Conservation (phyloP, 1,284 basidiomycete species). For the Cryptococcus sp. region DNA sequence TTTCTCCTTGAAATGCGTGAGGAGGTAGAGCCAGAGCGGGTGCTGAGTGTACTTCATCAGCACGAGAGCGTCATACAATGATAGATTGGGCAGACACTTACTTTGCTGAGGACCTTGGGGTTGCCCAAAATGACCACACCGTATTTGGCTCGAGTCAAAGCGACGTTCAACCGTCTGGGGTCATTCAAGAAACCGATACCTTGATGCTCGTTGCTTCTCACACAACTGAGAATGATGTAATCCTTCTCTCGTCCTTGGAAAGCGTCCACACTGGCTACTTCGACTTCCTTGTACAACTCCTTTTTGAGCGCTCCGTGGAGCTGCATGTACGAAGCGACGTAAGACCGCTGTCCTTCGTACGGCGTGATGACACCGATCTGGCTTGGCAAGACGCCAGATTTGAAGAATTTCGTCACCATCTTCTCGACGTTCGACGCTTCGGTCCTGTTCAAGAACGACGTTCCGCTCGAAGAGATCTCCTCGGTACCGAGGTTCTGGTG, state of each 20-base stretch:
- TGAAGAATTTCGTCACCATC: conserved; percentile 99
- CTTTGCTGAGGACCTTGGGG: conserved; percentile 98
- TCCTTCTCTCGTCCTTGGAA: conserved; percentile 99
- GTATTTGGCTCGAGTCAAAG: conserved; percentile 95
- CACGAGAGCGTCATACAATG: background rate
- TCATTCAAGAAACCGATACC: conserved; percentile 99
- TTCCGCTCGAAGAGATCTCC: conserved; percentile 97
- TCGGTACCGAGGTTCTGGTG: conserved; percentile 99
- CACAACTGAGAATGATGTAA: conserved; percentile 97
- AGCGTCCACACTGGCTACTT: conserved; percentile 97
- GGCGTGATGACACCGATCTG: conserved; percentile 99
- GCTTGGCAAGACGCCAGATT: conserved; percentile 88
- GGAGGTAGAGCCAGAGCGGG: conserved; percentile 95
- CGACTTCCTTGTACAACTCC: conserved; percentile 98
- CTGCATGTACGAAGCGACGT: conserved; percentile 99
- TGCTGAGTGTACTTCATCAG: conserved; percentile 63
- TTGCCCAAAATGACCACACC: conserved; percentile 98
- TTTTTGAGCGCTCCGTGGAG: conserved; percentile 97
- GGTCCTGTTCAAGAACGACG: conserved; percentile 97
- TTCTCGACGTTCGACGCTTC: conserved; percentile 99
- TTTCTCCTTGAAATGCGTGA: conserved; percentile 99
- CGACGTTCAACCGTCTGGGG: conserved; percentile 93
- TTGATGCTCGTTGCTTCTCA: conserved; percentile 99
- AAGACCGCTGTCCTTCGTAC: conserved; percentile 98
- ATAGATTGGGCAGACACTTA: conserved; percentile 49